Conservation (phyloP, 495 filamentous ascomycete genomes). For the Xylaria flabelliformis region DNA sequence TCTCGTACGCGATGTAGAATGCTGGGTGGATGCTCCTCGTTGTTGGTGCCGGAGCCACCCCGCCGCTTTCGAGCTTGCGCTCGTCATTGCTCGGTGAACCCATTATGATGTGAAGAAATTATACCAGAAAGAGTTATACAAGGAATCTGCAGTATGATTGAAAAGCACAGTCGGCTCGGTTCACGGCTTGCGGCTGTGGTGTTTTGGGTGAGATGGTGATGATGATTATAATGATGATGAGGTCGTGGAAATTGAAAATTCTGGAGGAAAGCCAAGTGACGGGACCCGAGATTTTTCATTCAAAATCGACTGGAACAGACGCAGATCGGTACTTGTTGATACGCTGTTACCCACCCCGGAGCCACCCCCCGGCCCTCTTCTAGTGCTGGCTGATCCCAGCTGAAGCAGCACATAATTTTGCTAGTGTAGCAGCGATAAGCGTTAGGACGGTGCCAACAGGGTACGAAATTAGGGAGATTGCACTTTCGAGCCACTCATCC, state of each 20-base stretch:
- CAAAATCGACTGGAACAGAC: slow-evolving; percentile 4
- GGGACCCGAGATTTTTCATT: slow-evolving; percentile 20
- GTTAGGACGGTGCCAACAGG: neutral
- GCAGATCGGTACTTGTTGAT: slow-evolving; percentile 28
- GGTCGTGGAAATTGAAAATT: slow-evolving; percentile 11
- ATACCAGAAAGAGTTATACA: slow-evolving; percentile 6
- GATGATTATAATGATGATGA: neutral
- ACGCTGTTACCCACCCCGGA: neutral
- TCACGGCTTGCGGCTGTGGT: slow-evolving; percentile 9
- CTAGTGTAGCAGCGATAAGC: slow-evolving; percentile 18
- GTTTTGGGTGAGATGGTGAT: neutral
- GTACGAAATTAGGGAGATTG: slow-evolving; percentile 14
- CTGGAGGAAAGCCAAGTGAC: slow-evolving; percentile 13
- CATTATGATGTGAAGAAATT: slow-evolving; percentile 20
- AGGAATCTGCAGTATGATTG: neutral
- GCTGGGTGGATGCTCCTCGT: slow-evolving; percentile 70
- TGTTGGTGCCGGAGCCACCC: slow-evolving; percentile 42
- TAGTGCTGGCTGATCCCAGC: slow-evolving; percentile 7
- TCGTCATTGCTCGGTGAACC: slow-evolving; percentile 27
- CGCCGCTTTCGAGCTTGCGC: slow-evolving; percentile 34
- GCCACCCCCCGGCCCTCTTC: neutral
- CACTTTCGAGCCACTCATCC: slow-evolving; percentile 4
- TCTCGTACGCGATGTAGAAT: slow-evolving; percentile 75
- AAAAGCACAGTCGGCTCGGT: neutral
- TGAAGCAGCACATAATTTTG: slow-evolving; percentile 11